Base-by-base conservation (phyloP, 345 rosid species). In the Citrus hindsii region DNA sequence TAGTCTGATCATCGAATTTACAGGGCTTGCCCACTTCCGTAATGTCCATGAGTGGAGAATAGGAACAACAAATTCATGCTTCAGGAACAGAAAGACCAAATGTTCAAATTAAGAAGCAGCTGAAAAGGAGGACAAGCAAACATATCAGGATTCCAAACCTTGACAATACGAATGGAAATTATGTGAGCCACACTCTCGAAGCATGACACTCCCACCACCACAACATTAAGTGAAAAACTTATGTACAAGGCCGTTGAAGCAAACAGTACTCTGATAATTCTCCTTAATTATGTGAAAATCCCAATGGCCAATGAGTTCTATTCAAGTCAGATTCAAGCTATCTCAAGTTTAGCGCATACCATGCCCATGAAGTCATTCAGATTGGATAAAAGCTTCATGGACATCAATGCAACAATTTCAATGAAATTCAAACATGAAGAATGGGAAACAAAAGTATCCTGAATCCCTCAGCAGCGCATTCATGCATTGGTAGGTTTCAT, bases 1-100 rank as follows among this genome's bases (percentile, higher is more conserved):
- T 82, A 71, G 77, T 66, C 70, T 18, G 75, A 40, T 83, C 83
- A 80, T 87, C 89, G 70, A 85, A 81, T 74, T 77, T 78, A 79
- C 70, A 83, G 71, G 76, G 79, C 65, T 79, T 79, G 77, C 58
- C 55, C 62, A 32, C 74, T 76, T 77, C 82, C 67, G 55, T 38
- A 69, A 69, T 22, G 78, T 88, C 89, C 89, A 85, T 86, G 79
- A 73, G 82, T 37, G 68, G 67, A 70, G 70, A 56, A 69, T 9
- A 73, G 40, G 68, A 62, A 74, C 8, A 70, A 19, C 61, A 73
- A 66, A 73, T 33, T 83, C 91, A 88, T 88, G 81, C 81, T 83
- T 85, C 76, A 63, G 51, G 75, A 69, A 76, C 68, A 35, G 77
- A 78, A 74, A 61, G 78, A 70, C 71, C 14, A 25, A 56, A 28